A percentile compares a stretch with the other conserved stretches of the same genome.
Conservation (phyloP, 129 eudicot genomes). For the Artemisia annua region DNA sequence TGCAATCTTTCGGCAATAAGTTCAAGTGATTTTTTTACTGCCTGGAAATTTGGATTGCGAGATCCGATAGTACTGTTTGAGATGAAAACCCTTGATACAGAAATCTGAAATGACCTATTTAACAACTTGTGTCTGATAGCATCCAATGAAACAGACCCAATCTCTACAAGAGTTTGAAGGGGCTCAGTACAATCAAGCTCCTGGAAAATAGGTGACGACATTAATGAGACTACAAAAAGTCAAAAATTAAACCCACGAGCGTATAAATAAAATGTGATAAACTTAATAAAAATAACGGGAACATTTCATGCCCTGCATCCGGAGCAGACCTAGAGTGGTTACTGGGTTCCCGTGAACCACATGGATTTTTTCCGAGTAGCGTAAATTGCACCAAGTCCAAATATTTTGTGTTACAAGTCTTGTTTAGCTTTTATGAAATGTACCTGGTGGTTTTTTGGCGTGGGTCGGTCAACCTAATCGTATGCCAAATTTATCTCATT, state of each 20-base stretch:
- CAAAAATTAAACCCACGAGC: background rate
- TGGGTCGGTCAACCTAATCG: too few relatives aligned
- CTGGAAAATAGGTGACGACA: constrained; percentile 29
- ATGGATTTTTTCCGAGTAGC: too few relatives aligned
- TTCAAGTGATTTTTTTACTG: constrained; percentile 34
- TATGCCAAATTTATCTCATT: too few relatives aligned
- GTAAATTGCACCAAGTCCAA: too few relatives aligned
- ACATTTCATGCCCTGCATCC: too few relatives aligned
- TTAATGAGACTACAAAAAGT: constrained; percentile 27
- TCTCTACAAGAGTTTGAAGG: constrained; percentile 37
- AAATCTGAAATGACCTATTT: constrained; percentile 25
- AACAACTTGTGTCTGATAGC: constrained; percentile 44
- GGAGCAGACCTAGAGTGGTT: too few relatives aligned
- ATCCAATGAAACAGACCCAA: constrained; percentile 47
- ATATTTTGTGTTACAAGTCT: too few relatives aligned
- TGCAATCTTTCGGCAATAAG: constrained; percentile 51
- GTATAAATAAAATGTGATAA: background rate
- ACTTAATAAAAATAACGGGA: too few relatives aligned
- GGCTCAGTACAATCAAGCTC: constrained; percentile 49
- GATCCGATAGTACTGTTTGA: constrained; percentile 31
- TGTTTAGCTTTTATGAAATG: too few relatives aligned
- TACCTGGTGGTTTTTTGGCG: too few relatives aligned
- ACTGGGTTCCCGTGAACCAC: too few relatives aligned
- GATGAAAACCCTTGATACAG: constrained; percentile 46
- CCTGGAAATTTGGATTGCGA: constrained; percentile 33